Base-by-base conservation (phyloP, 2,329 filamentous ascomycete species). In the Fusarium fujikuroi region DNA sequence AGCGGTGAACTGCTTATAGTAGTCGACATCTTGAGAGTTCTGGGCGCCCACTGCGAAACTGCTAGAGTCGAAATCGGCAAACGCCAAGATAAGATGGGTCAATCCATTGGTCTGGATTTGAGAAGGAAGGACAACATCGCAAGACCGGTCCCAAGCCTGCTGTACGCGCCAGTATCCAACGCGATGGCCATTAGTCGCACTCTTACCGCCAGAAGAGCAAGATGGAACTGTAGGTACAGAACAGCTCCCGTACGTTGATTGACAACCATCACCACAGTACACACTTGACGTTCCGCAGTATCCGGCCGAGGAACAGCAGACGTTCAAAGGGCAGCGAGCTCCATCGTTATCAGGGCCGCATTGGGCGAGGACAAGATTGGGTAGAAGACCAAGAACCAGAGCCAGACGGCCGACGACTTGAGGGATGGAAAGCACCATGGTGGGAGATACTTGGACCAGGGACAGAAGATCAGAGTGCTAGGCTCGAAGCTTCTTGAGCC, bases 111-210 rank as follows among this genome's bases (percentile, higher is more conserved):
- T 50, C 21, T 50, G 47, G 7, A 50, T 50, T 16, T 50, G 47
- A 10, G 47, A 50, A 1, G 47, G 28, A 14, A 23, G 47, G 28
- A 50, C 47, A 1, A 23, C 47, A 19, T 50, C 47, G 21, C 47
- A 50, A 32, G 47, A 50, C 7, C 47, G 28, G 47, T 50, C 47
- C 47, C 47, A 50, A 23, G 47, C 21, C 47, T 50, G 47, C 47
- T 50, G 28, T 18, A 50, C 47, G 10, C 47, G 47, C 47, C 47
- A 50, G 47, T 50, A 50, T 23, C 47, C 47, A 9, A 50, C 47
- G 10, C 47, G 28, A 50, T 15, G 47, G 10, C 47, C 47, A 9
- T 32, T 50, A 2, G 47, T 34, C 10, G 47, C 47, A 8, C 28
- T 32, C 21, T 50, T 34, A 14, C 47, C 28, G 21, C 14, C 28